Evolutionary conservation across 768 basidiomycete species (phyloP).

Genomic region (Phylloporus sp.): DNA sequence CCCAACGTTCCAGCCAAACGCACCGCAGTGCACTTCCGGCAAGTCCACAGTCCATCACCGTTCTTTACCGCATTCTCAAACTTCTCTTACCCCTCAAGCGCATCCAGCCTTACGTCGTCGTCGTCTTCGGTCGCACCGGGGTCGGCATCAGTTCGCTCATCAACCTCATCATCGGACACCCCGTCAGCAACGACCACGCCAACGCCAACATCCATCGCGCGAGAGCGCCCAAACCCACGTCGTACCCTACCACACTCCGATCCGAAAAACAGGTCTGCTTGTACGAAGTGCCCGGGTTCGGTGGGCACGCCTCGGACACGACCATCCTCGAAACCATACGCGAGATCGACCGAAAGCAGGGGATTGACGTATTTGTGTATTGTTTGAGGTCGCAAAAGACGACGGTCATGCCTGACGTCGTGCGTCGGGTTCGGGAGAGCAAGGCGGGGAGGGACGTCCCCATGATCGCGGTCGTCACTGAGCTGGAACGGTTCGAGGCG

Average conservation of each 20-base stretch:
- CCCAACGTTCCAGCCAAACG: background rate
- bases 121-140: conserved; percentile 27
- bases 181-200: conserved; percentile 13
- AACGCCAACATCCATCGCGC: conserved; percentile 4
- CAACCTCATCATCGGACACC: conserved; percentile 23
- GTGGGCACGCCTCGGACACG: conserved; percentile 3
- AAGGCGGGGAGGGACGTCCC: conserved; percentile 4
- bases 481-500: conserved; percentile 18
- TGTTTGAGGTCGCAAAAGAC: conserved; percentile 20
- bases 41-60: background rate
- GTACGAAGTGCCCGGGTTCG: conserved; percentile 23
- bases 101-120: conserved; percentile 17
- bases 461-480: conserved; percentile 25
- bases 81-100: background rate
- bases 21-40: background rate
- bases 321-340: conserved; percentile 15
- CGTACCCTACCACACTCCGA: background rate
- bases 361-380: conserved; percentile 24
- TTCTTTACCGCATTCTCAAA: background rate
- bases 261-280: conserved; percentile 6
- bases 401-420: conserved; percentile 12
- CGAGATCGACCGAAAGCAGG: conserved; percentile 8
- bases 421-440: conserved; percentile 3
- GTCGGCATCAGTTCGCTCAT: conserved; percentile 28
- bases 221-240: background rate